These are phyloP conservation scores for Mortierella antarctica DNA, from an alignment of 192 early-diverging fungal species.

Conservation along the genomic window DNA sequence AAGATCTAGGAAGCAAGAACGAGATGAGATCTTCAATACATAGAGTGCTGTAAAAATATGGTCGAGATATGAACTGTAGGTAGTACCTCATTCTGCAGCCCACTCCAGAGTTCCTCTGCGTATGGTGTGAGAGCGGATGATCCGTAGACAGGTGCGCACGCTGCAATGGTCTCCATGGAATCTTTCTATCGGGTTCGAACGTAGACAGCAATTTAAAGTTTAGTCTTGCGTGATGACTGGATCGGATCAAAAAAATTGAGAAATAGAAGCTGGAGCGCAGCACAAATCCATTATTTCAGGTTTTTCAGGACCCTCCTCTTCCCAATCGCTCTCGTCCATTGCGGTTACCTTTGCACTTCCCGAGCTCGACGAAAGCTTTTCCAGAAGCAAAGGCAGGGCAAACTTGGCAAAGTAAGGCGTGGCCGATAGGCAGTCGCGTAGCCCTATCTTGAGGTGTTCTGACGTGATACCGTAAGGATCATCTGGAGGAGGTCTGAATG, in stretches of 20 bases:
- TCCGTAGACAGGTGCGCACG: slow-evolving; percentile 83
- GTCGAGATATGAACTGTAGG: not conserved
- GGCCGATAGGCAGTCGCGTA: slow-evolving; percentile 82
- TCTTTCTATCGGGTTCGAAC: slow-evolving; percentile 70
- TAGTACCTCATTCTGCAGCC: slow-evolving; percentile 73
- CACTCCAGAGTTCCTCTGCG: slow-evolving; percentile 79
- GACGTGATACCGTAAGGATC: slow-evolving; percentile 96
- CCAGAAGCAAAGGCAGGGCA: slow-evolving; percentile 89
- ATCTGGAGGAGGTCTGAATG: slow-evolving; percentile 94
- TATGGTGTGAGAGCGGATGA: slow-evolving; percentile 72
- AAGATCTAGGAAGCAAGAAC: slow-evolving; percentile 63
- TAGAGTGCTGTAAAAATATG: not conserved
- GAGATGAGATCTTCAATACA: slow-evolving; percentile 26
- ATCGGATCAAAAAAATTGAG: slow-evolving; percentile 1
- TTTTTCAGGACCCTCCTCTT: not conserved
- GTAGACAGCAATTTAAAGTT: slow-evolving; percentile 33
- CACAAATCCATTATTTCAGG: not conserved
- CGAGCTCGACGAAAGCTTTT: slow-evolving; percentile 89
- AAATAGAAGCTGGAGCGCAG: slow-evolving; percentile 1
- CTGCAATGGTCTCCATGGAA: slow-evolving; percentile 89
- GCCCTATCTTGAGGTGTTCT: slow-evolving; percentile 85
- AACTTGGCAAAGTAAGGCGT: slow-evolving; percentile 82
- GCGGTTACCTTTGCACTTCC: slow-evolving; percentile 83
- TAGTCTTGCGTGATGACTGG: slow-evolving; percentile 8
- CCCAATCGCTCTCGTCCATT: not conserved